Conservation (phyloP, 2,329 filamentous ascomycete species). For the Colletotrichum sp. region DNA sequence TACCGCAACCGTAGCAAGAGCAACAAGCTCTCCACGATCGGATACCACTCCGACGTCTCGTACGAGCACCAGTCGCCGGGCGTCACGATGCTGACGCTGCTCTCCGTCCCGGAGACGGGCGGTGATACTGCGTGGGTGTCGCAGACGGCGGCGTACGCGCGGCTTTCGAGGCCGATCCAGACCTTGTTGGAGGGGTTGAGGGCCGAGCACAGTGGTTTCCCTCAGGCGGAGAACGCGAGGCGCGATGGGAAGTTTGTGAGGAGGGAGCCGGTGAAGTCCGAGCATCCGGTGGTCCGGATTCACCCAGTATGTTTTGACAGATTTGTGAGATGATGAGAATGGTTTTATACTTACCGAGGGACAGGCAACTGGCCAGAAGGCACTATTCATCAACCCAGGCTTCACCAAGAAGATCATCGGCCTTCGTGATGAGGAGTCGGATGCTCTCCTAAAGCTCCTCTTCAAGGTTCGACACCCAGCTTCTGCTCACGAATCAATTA, state of each 20-base stretch:
- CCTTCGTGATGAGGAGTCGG: slow-evolving; percentile 86
- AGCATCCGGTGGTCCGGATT: slow-evolving; percentile 72
- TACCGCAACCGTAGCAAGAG: slow-evolving; percentile 39
- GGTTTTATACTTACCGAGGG: not conserved
- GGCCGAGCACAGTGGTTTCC: slow-evolving; percentile 43
- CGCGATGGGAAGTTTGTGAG: slow-evolving; percentile 45
- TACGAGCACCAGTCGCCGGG: slow-evolving; percentile 48
- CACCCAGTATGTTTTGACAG: slow-evolving; percentile 60
- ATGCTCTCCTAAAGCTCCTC: slow-evolving; percentile 75
- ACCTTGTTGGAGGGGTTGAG: slow-evolving; percentile 39
- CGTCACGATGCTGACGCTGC: slow-evolving; percentile 43
- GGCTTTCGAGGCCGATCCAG: slow-evolving; percentile 40
- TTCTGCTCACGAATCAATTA: fast-evolving
- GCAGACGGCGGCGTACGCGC: slow-evolving; percentile 40
- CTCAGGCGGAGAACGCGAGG: slow-evolving; percentile 39
- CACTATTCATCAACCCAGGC: slow-evolving; percentile 31
- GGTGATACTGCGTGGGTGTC: slow-evolving; percentile 44
- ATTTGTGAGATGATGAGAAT: not conserved
- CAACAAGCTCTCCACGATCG: slow-evolving; percentile 39
- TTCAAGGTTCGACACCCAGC: slow-evolving; percentile 43
- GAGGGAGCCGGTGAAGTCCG: slow-evolving; percentile 67
- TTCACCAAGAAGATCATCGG: slow-evolving; percentile 81
- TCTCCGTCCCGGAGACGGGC: slow-evolving; percentile 39
- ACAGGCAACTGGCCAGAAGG: slow-evolving; percentile 29
- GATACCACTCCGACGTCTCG: slow-evolving; percentile 47